Evolutionary conservation across 345 rosid species (phyloP).

Genomic region (Bruguiera parviflora): DNA sequence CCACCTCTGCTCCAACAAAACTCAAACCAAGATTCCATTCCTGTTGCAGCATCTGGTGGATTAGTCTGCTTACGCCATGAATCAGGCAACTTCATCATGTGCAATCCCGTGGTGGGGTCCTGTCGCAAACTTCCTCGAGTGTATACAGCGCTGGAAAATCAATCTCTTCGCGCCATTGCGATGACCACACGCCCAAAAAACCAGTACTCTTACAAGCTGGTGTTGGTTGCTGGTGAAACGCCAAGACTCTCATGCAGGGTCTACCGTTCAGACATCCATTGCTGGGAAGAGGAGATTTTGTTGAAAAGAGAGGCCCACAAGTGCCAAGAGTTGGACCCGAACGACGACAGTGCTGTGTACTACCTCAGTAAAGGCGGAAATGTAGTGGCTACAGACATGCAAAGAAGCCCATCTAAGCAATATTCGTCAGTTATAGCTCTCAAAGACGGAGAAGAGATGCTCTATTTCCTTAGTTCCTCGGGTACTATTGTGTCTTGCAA

Average conservation of each 20-base stretch:
- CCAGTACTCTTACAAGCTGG: constrained; percentile 47
- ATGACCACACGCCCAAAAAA: constrained; percentile 37
- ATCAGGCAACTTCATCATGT: constrained; percentile 43
- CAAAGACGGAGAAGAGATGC: constrained; percentile 44
- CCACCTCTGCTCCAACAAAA: constrained; percentile 23
- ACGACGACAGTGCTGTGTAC: constrained; percentile 51
- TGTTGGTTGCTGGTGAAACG: constrained; percentile 61
- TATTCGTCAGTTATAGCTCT: constrained; percentile 65
- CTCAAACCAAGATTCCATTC: constrained; percentile 34
- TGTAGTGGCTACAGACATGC: constrained; percentile 65
- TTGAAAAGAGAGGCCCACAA: constrained; percentile 39
- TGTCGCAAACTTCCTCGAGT: constrained; percentile 42
- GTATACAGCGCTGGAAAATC: constrained; percentile 20
- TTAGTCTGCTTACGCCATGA: constrained; percentile 60
- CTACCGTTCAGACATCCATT: constrained; percentile 44
- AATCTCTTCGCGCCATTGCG: constrained; percentile 65
- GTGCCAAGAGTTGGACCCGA: constrained; percentile 28
- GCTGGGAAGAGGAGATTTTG: constrained; percentile 52
- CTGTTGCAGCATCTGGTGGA: constrained; percentile 80
- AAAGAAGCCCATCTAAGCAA: constrained; percentile 84
- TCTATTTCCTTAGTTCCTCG: constrained; percentile 68
- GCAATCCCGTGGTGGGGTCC: constrained; percentile 70
- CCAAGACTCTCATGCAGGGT: constrained; percentile 49
- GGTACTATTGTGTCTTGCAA: constrained; percentile 71
- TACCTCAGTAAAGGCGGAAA: constrained; percentile 79